These are phyloP conservation scores for Wickerhamiella siamensis DNA, from an alignment of 805 yeast genomes.

Conservation along the genomic window DNA sequence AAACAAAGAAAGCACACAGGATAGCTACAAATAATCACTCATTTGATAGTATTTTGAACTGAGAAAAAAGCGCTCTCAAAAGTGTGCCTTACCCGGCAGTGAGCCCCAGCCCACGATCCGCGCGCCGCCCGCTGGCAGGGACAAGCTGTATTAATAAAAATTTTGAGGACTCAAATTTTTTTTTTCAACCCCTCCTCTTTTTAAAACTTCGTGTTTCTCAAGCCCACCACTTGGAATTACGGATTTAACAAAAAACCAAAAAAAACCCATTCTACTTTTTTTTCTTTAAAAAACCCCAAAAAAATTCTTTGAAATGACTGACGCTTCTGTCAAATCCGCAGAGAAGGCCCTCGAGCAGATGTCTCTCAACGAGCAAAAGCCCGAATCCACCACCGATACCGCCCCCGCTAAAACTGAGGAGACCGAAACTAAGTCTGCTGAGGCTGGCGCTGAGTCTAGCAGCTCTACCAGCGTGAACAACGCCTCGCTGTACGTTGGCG, in stretches of 20 bases:
- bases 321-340: constrained; percentile 25
- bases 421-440: constrained; percentile 19
- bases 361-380: constrained; percentile 17
- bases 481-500: constrained; percentile 94
- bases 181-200: neutral
- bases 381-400: constrained; percentile 9
- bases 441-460: constrained; percentile 18
- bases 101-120: too few relatives aligned
- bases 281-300: constrained; percentile 1
- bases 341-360: constrained; percentile 26
- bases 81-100: too few relatives aligned
- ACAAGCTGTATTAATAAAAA: neutral
- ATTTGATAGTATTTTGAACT: too few relatives aligned
- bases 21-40: too few relatives aligned
- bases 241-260: constrained; percentile 1
- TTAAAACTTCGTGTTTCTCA: neutral
- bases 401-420: constrained; percentile 14
- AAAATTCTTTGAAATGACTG: constrained; percentile 9
- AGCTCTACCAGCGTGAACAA: constrained; percentile 22
- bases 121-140: too few relatives aligned
- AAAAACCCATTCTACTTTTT: constrained; percentile 1
- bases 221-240: neutral
- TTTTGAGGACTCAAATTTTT: neutral
- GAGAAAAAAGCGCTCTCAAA: too few relatives aligned
- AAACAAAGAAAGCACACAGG: too few relatives aligned